Evolutionary conservation across 2,329 filamentous ascomycete species (phyloP), one percentile per base, ranked within the genome.

Genomic region (Paecilomyces niveus): DNA sequence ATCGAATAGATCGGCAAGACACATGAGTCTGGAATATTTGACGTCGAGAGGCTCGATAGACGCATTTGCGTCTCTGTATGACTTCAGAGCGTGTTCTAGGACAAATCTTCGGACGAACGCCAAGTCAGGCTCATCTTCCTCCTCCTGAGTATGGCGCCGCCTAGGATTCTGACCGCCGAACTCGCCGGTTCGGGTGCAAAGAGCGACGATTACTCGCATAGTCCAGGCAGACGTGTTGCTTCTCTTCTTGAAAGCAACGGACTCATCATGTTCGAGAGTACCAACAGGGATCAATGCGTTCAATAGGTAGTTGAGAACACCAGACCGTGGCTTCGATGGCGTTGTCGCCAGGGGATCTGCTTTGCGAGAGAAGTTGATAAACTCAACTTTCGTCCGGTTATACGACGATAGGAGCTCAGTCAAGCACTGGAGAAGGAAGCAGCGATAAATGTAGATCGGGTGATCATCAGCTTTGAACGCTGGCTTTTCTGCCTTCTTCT

Each of bases 361-460:
- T 69, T 92, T 96, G 61, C 93, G 88, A 64, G 95, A 97, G 78
- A 97, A 99, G 73, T 97, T 97, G 79, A 99, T 97, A 71, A 99
- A 97, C 71, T 99, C 95, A 51, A 99, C 85, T 80, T 99, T 99
- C 8, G 92, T 90, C 57, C 92, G 87, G 65, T 92, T 96, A 77
- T 97, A 99, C 68, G 89, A 95, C 58, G 89, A 87, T 13, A 99
- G 80, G 13, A 99, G 83, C 74, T 99, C 94, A 0, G 91, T 88
- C 45, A 99, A 79, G 68, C 92, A 96, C 70, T 94, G 92, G 32
- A 99, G 83, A 55, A 99, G 79, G 78, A 97, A 97, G 77, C 93
- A 97, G 54, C 94, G 86, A 70, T 97, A 99, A 56, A 97, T 88
- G 76, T 96, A 99, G 60, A 96, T 97, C 0, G 92, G 91, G 72